Evolutionary conservation across 345 rosid species (phyloP).

Genomic region (Eucalyptus polybractea): DNA sequence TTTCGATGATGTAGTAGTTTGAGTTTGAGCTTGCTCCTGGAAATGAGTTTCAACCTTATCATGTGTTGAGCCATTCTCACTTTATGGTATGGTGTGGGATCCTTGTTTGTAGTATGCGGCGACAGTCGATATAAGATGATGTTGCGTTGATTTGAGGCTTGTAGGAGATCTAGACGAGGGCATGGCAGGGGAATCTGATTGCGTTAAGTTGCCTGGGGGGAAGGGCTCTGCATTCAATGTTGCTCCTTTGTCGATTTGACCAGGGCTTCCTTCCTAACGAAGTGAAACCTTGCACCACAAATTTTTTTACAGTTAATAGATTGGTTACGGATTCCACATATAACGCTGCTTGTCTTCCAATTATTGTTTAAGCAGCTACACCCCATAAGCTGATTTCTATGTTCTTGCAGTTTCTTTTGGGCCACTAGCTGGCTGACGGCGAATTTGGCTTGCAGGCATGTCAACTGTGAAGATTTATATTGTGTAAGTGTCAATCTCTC

Average conservation of each 20-base stretch:
- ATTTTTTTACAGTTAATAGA: not conserved
- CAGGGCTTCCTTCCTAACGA: not conserved
- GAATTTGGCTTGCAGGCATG: constrained; percentile 13
- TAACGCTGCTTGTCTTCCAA: not conserved
- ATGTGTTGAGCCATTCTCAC: not conserved
- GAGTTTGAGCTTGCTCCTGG: not conserved
- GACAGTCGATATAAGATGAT: not conserved
- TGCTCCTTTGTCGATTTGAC: not conserved
- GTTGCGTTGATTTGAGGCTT: not conserved
- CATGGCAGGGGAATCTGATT: not conserved
- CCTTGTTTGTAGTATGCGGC: not conserved
- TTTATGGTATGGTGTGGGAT: not conserved
- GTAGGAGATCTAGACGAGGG: not conserved
- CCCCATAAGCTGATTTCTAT: not conserved
- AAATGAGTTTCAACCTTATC: not conserved
- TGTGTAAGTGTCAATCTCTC: constrained; percentile 26
- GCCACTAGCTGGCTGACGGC: not conserved
- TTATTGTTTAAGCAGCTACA: not conserved
- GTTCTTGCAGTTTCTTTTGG: not conserved
- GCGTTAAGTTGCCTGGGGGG: not conserved
- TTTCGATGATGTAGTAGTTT: not conserved
- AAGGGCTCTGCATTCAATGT: not conserved
- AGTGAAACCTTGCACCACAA: not conserved
- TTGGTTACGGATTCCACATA: not conserved
- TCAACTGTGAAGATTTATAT: constrained; percentile 44